A percentile compares a stretch with the other conserved stretches of the same genome.
Conservation (phyloP, 306 rosid genomes). For the Ziziphus jujuba region DNA sequence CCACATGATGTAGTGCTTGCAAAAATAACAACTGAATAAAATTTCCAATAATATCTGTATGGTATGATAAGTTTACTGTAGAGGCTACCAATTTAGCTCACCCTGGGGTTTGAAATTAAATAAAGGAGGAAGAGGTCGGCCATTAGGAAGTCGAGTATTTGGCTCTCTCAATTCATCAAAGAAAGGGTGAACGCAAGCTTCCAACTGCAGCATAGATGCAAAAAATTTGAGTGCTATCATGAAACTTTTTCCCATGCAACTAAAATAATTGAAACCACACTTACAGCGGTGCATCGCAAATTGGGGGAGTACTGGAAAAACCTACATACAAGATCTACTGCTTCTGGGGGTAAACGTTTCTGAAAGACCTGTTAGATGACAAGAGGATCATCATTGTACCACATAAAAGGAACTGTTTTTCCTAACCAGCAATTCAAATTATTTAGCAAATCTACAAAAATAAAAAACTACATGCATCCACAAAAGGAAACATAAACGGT, state of each 20-base stretch:
- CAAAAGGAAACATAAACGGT: no score
- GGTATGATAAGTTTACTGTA: background rate
- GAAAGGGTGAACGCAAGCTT: conserved; percentile 99
- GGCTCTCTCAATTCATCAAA: conserved; percentile 97
- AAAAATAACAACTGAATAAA: background rate
- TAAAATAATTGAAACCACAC: conserved; percentile 22
- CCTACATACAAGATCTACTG: conserved; percentile 97
- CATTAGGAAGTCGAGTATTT: conserved; percentile 90
- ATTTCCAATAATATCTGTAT: background rate
- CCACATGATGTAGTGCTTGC: background rate
- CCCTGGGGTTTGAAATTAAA: conserved; percentile 92
- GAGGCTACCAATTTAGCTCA: conserved; percentile 26
- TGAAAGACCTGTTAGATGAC: conserved; percentile 73
- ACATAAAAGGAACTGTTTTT: background rate
- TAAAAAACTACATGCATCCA: no score
- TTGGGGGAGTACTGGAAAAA: conserved; percentile 99
- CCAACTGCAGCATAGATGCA: conserved; percentile 58
- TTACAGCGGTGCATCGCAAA: conserved; percentile 97
- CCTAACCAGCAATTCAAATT: background rate
- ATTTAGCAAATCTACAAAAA: background rate
- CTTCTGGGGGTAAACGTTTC: conserved; percentile 98
- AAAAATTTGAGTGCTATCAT: background rate
- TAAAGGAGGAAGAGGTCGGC: conserved; percentile 98
- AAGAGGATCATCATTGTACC: conserved; percentile 17
- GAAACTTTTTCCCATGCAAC: conserved; percentile 1